phyloP scores from a whole-genome alignment of 2,329 filamentous ascomycete genomes.

The Cylindrodendrum hubeiense region DNA sequence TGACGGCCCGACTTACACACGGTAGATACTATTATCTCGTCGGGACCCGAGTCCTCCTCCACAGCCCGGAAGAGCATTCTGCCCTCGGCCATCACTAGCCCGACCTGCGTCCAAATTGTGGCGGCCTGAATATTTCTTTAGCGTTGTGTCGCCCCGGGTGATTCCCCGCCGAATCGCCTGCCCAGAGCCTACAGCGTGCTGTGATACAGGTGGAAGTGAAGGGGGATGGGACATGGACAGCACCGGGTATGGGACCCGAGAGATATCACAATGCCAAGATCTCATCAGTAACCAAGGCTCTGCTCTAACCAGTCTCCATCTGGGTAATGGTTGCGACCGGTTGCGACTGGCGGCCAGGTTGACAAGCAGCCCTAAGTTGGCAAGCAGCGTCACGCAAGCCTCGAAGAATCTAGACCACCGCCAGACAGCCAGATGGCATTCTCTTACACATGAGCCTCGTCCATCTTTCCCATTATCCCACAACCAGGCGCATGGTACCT shows the following conservation, averaged over 20 bases:
- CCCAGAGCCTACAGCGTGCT: not conserved
- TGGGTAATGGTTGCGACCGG: no score
- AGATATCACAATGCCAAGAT: not conserved
- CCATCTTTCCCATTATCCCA: not conserved
- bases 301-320: no score
- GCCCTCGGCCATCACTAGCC: not conserved
- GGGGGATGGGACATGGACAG: no score
- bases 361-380: no score
- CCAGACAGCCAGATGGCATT: no score
- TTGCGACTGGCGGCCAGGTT: no score
- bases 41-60: no score
- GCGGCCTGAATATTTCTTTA: not conserved
- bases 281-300: no score
- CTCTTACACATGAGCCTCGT: not conserved
- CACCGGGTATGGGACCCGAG: no score
- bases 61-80: no score
- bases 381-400: not conserved
- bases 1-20: not conserved
- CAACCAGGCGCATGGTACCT: not conserved
- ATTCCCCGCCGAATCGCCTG: not conserved
- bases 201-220: not conserved
- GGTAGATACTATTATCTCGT: not conserved
- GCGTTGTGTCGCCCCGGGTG: not conserved
- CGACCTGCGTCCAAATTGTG: not conserved
- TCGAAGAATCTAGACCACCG: not conserved